Evolutionary conservation across 192 early-diverging fungal genomes (phyloP), one percentile per base, ranked within the genome.

Genomic region (Coemansia sp.): DNA sequence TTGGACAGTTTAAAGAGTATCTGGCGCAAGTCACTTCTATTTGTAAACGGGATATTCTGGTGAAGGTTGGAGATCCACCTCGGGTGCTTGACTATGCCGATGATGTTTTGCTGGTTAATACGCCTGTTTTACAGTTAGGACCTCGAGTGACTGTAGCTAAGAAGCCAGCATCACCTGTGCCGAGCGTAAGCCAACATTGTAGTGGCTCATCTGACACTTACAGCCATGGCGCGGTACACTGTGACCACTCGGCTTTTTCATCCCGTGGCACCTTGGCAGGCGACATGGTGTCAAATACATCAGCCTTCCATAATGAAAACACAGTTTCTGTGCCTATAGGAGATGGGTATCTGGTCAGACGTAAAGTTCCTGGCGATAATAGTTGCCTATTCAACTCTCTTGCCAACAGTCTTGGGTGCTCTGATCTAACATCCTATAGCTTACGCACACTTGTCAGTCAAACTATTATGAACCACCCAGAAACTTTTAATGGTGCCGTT

Each of bases 361-460:
- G 72, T 20, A 38, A 10, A 2, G 67, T 79, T 37, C 61, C 76
- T 21, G 64, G 84, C 57, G 80, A 87, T 73, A 80, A 84, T 71
- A 80, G 68, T 65, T 87, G 85, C 28, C 63, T 87, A 35, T 87
- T 87, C 59, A 80, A 62, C 30, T 73, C 82, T 1, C 65, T 85
- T 11, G 63, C 64, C 2, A 65, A 41, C 12, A 59, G 65, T 19
- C 50, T 80, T 1, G 66, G 64, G 11, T 28, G 53, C 19, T 37
- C 51, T 0, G 68, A 45, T 11, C 30, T 53, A 16, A 53, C 59
- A 2, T 9, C 57, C 2, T 40, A 55, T 23, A 42, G 15, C 21
- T 33, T 83, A 40, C 78, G 82, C 3, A 37, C 18, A 9, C 20
- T 80, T 16, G 78, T 81, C 2, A 37, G 61, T 11, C 50, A 69